These are phyloP conservation scores for Casuarina cunninghamiana DNA, from an alignment of 306 rosid genomes.

Conservation along the genomic window DNA sequence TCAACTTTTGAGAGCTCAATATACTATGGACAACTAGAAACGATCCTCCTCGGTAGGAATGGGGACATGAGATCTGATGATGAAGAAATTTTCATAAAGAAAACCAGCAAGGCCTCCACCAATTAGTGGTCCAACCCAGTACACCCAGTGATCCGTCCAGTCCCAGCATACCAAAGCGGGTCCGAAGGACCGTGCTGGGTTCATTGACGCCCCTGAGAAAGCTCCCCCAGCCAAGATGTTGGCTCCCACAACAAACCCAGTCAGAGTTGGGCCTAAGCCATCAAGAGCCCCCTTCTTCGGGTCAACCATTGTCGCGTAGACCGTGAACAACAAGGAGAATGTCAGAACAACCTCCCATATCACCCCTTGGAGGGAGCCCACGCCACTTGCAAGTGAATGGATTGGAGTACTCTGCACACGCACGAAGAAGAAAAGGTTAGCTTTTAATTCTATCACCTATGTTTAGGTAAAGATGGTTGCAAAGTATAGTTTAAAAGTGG, in stretches of 20 bases:
- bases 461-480: too few species aligned
- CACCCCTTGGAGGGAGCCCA: slow-evolving; percentile 70
- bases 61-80: slow-evolving; percentile 48
- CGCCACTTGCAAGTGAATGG: slow-evolving; percentile 72
- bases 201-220: slow-evolving; percentile 80
- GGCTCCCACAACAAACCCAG: slow-evolving; percentile 84
- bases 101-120: slow-evolving; percentile 88
- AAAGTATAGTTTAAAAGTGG: not conserved
- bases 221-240: slow-evolving; percentile 85
- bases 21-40: not conserved
- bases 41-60: slow-evolving; percentile 38
- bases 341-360: slow-evolving; percentile 83
- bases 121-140: slow-evolving; percentile 93
- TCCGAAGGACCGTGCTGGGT: slow-evolving; percentile 90
- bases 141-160: slow-evolving; percentile 93
- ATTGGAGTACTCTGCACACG: slow-evolving; percentile 59
- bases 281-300: slow-evolving; percentile 69
- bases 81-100: slow-evolving; percentile 73
- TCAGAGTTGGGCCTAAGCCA: slow-evolving; percentile 71
- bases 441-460: too few species aligned
- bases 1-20: not conserved
- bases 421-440: not conserved
- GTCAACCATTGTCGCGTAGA: slow-evolving; percentile 81
- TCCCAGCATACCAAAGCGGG: slow-evolving; percentile 76
- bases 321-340: slow-evolving; percentile 71